Evolutionary conservation across 176 grass and related monocot species (phyloP), one percentile per base, ranked within the genome.

Genomic region (Chloris gayana): DNA sequence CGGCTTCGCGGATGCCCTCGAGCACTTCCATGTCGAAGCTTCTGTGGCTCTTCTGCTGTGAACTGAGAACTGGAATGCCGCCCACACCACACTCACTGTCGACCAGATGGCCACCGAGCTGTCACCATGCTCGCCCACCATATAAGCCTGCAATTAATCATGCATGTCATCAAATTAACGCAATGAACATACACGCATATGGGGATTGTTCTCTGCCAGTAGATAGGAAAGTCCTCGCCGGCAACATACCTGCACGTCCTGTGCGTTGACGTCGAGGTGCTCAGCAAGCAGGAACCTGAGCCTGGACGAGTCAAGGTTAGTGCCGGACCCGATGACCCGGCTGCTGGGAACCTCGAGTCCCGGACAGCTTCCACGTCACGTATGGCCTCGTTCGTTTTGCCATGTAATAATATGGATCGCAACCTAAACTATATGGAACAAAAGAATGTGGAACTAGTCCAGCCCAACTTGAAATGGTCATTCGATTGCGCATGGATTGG

Each of bases 81-180:
- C 69, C 92, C 0, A 95, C 74, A 50, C 92, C 0, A 95, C 74
- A 50, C 84, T 92, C 32, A 95, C 91, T 57, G 78, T 89, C 41
- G 89, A 95, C 92, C 92, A 95, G 3, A 92, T 59, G 22, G 93
- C 93, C 27, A 95, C 89, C 35, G 89, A 92, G 82, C 93, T 92
- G 89, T 95, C 89, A 5, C 93, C 87, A 21, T 95, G 93, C 84
- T 92, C 93, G 0, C 93, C 93, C 0, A 95, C 84, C 93, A 95
- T 92, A 74, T 95, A 95, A 37, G 35, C 35, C 35, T 37, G 35
- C 35, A 37, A 37, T 37, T 37, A 37, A 6, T 5, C 7, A 37
- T 37, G 35, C 35, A 37, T 37, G 7, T 37, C 4, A 37, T 6
- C 35, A 6, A 37, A 5, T n/a, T n/a, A n/a, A n/a, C n/a, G n/a